Conservation (phyloP, 2,329 filamentous ascomycete genomes). For the Penicillium crustosum region DNA sequence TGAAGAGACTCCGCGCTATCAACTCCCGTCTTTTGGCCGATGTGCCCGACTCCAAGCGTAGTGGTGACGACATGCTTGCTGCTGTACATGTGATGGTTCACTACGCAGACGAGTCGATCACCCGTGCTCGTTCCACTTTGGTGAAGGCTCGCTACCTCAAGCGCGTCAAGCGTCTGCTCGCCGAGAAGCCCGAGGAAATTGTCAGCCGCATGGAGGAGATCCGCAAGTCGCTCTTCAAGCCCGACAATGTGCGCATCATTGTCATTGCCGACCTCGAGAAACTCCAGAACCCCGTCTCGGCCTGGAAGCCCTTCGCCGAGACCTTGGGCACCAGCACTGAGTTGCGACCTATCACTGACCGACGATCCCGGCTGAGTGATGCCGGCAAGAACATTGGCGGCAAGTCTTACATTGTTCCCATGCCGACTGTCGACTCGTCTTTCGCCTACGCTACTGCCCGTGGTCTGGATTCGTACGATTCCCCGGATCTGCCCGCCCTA, state of each 20-base stretch:
- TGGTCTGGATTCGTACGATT: slow-evolving; percentile 71
- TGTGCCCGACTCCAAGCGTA: slow-evolving; percentile 87
- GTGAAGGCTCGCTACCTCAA: slow-evolving; percentile 87
- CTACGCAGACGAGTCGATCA: slow-evolving; percentile 71
- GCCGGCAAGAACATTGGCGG: slow-evolving; percentile 74
- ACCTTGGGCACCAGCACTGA: slow-evolving; percentile 54
- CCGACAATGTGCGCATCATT: slow-evolving; percentile 80
- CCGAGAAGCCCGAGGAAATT: slow-evolving; percentile 72
- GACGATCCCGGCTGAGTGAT: slow-evolving; percentile 68
- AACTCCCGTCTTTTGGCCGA: slow-evolving; percentile 84
- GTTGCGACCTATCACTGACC: slow-evolving; percentile 69
- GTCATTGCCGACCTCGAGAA: slow-evolving; percentile 78
- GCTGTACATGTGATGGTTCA: slow-evolving; percentile 74
- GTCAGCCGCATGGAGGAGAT: slow-evolving; percentile 76
- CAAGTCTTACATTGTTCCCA: slow-evolving; percentile 77
- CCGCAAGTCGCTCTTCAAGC: slow-evolving; percentile 72
- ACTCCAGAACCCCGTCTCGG: slow-evolving; percentile 70
- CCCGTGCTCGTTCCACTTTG: slow-evolving; percentile 75
- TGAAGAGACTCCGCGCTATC: slow-evolving; percentile 60
- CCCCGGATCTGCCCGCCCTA: slow-evolving; percentile 77
- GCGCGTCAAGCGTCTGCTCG: slow-evolving; percentile 76
- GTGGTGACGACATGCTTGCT: slow-evolving; percentile 64
- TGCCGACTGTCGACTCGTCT: slow-evolving; percentile 89
- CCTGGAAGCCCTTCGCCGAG: slow-evolving; percentile 69
- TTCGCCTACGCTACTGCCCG: slow-evolving; percentile 75